phyloP scores from a whole-genome alignment of 495 filamentous ascomycete genomes.

The Podospora pseudopauciseta region DNA sequence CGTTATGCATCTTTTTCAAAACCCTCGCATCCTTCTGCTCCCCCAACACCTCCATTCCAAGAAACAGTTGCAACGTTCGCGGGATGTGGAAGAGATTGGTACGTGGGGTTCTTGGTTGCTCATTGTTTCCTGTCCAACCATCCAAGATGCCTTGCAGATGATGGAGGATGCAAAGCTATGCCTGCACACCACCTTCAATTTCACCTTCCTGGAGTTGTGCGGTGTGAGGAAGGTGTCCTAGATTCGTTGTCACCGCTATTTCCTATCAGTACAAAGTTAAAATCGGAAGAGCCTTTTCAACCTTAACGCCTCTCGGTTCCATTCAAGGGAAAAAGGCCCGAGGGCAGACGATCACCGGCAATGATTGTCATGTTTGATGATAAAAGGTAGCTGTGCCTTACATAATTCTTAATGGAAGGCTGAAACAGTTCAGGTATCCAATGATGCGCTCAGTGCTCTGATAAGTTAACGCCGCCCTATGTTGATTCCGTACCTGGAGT shows the following conservation, averaged over 20 bases:
- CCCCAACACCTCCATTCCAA: neutral
- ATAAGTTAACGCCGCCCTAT: too few relatives aligned
- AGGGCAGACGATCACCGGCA: neutral
- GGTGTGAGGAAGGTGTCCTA: neutral
- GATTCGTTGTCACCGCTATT: neutral
- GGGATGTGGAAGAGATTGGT: too few relatives aligned
- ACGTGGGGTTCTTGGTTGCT: neutral
- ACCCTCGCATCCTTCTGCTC: neutral
- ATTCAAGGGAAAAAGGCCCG: neutral
- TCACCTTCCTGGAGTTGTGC: neutral
- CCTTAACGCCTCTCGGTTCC: neutral
- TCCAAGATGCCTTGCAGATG: neutral
- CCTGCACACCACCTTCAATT: neutral
- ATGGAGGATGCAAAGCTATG: neutral
- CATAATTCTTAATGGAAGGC: too few relatives aligned
- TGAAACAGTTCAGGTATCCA: too few relatives aligned
- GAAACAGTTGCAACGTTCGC: neutral
- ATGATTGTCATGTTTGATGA: neutral
- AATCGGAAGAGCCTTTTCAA: neutral
- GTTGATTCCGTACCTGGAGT: too few relatives aligned
- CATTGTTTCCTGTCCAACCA: neutral
- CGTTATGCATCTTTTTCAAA: neutral
- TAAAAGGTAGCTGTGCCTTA: too few relatives aligned
- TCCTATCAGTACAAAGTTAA: neutral
- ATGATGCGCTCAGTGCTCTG: too few relatives aligned